A percentile compares a stretch with the other conserved stretches of the same genome.
phyloP scores from a whole-genome alignment of 1,284 basidiomycete genomes.

The Pyrrhoderma noxium region DNA sequence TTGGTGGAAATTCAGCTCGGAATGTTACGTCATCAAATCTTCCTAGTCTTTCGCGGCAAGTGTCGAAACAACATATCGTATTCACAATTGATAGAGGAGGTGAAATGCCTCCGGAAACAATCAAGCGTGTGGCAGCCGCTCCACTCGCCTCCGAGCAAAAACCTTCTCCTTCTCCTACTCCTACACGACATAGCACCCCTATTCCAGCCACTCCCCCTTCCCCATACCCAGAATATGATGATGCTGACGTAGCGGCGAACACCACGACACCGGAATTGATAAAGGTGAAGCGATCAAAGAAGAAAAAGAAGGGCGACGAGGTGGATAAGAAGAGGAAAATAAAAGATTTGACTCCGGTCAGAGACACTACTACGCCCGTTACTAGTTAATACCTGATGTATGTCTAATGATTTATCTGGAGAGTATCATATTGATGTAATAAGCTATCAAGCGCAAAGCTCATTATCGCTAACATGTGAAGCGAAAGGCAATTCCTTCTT shows the following conservation, averaged over 20 bases:
- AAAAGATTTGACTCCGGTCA: slow-evolving; percentile 6
- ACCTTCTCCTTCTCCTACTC: slow-evolving; percentile 19
- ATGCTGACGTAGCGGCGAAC: slow-evolving; percentile 39
- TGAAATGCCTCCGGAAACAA: slow-evolving; percentile 73
- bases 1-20: slow-evolving; percentile 36
- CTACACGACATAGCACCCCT: slow-evolving; percentile 1
- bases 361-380: too few relatives aligned
- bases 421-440: neutral
- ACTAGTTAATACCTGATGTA: too few relatives aligned
- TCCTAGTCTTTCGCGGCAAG: slow-evolving; percentile 18
- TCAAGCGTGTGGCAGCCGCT: slow-evolving; percentile 21
- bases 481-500: too few relatives aligned
- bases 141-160: slow-evolving; percentile 21
- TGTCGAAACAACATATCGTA: slow-evolving; percentile 21
- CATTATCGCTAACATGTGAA: too few relatives aligned
- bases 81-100: slow-evolving; percentile 73
- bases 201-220: slow-evolving; percentile 26
- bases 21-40: slow-evolving; percentile 27
- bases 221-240: slow-evolving; percentile 56
- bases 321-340: slow-evolving; percentile 60
- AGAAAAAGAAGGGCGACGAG: slow-evolving; percentile 62
- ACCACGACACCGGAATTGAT: slow-evolving; percentile 59
- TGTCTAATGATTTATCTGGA: neutral
- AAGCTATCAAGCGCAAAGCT: too few relatives aligned
- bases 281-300: slow-evolving; percentile 64